Percentiles rank a stretch among this genome's conserved stretches.
Evolutionary conservation across 768 basidiomycete genomes (phyloP).

Genomic region (Termitomyces sp.): DNA sequence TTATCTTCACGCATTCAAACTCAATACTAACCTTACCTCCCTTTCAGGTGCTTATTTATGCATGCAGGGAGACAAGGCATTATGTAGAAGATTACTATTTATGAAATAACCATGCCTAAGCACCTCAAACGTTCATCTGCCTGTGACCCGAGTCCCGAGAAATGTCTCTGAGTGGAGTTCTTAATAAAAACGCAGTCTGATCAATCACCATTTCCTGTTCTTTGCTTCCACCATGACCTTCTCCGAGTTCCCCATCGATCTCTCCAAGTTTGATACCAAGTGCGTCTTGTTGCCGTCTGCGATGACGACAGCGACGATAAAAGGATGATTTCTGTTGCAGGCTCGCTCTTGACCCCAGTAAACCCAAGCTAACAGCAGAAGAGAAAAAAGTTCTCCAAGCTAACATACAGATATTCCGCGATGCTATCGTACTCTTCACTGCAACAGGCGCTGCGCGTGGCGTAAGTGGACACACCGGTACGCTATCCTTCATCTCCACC

Average conservation of each 20-base stretch:
- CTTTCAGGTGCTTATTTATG: too few species aligned
- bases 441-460: conserved; percentile 82
- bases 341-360: conserved; percentile 66
- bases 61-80: not conserved
- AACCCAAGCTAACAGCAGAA: conserved; percentile 54
- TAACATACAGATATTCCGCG: conserved; percentile 79
- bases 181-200: too few species aligned
- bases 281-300: conserved; percentile 19
- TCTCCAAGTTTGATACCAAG: conserved; percentile 66
- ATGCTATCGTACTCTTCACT: conserved; percentile 83
- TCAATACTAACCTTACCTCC: too few species aligned
- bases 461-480: conserved; percentile 79
- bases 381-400: conserved; percentile 51
- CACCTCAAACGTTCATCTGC: not conserved
- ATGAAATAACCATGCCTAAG: too few species aligned
- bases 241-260: conserved; percentile 70
- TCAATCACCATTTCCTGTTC: too few species aligned
- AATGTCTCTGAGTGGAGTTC: conserved; percentile 2
- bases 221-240: conserved; percentile 17
- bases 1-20: not conserved
- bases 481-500: not conserved
- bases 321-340: conserved; percentile 24
- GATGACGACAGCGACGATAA: not conserved
- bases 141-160: not conserved
- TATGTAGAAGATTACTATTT: not conserved